A percentile compares a stretch with the other conserved stretches of the same genome.
Conservation (phyloP, 2,329 filamentous ascomycete species). For the Penicillium sp. region DNA sequence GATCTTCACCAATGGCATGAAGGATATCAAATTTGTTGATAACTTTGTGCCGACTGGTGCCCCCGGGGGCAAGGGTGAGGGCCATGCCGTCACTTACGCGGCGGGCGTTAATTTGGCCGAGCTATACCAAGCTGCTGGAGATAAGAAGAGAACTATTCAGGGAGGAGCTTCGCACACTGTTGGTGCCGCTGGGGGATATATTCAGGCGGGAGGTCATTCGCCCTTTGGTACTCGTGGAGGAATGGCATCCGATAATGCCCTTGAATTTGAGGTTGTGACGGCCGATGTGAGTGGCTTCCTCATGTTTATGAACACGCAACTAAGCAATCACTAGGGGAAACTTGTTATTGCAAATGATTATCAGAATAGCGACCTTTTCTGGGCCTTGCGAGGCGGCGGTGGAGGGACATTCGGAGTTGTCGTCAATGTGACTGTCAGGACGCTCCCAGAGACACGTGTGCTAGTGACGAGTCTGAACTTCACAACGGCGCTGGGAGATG, state of each 20-base stretch:
- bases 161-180: slow-evolving; percentile 45
- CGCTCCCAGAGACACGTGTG: slow-evolving; percentile 41
- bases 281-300: slow-evolving; percentile 29
- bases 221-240: slow-evolving; percentile 45
- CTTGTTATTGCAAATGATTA: slow-evolving; percentile 17
- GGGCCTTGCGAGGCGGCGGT: slow-evolving; percentile 56
- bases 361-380: slow-evolving; percentile 46
- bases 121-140: slow-evolving; percentile 13
- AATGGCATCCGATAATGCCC: slow-evolving; percentile 40
- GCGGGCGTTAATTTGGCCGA: slow-evolving; percentile 54
- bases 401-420: slow-evolving; percentile 53
- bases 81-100: slow-evolving; percentile 50
- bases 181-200: slow-evolving; percentile 59
- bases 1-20: slow-evolving; percentile 39
- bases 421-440: slow-evolving; percentile 45
- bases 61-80: slow-evolving; percentile 10
- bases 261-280: slow-evolving; percentile 28
- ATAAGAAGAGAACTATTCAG: slow-evolving; percentile 26
- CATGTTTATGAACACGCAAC: not conserved
- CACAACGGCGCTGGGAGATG: slow-evolving; percentile 14
- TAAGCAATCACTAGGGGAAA: slow-evolving; percentile 8
- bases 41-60: slow-evolving; percentile 24
- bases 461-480: slow-evolving; percentile 28
- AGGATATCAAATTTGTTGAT: slow-evolving; percentile 27
- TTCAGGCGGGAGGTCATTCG: slow-evolving; percentile 60